A percentile compares a stretch with the other conserved stretches of the same genome.
These are phyloP conservation scores for Ambrosiella xylebori DNA, from an alignment of 2,329 filamentous ascomycete species.

Conservation along the genomic window DNA sequence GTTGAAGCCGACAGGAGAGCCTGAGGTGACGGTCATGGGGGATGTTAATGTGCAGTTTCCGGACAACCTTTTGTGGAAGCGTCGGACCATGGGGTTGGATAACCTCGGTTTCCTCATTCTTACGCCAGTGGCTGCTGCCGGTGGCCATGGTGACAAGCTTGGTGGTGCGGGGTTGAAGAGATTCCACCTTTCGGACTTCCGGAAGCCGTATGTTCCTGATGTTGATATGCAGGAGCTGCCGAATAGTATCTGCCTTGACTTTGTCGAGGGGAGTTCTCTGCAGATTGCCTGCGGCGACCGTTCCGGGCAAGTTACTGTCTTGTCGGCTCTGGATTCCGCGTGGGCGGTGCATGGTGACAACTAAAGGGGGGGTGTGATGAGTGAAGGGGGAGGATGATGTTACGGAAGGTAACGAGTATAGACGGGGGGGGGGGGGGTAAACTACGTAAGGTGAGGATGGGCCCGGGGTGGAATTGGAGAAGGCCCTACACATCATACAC, in stretches of 20 bases:
- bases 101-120: constrained; percentile 69
- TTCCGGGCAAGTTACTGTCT: constrained; percentile 35
- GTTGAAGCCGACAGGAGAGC: constrained; percentile 18
- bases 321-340: constrained; percentile 23
- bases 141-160: constrained; percentile 35
- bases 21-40: constrained; percentile 51
- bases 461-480: neutral
- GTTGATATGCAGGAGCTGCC: constrained; percentile 85
- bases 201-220: constrained; percentile 63
- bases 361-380: neutral
- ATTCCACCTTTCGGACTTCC: constrained; percentile 77
- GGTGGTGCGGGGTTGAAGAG: constrained; percentile 43
- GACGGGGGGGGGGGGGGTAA: neutral
- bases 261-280: constrained; percentile 41
- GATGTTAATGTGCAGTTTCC: constrained; percentile 96
- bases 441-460: neutral
- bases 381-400: neutral
- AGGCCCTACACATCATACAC: neutral
- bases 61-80: constrained; percentile 91
- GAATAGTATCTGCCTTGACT: constrained; percentile 55
- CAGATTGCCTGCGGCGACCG: constrained; percentile 49
- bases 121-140: constrained; percentile 35
- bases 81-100: constrained; percentile 74
- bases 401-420: too few species aligned
- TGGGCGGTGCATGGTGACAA: constrained; percentile 22